Conservation (phyloP, 495 filamentous ascomycete genomes). For the Trichoderma parareesei region DNA sequence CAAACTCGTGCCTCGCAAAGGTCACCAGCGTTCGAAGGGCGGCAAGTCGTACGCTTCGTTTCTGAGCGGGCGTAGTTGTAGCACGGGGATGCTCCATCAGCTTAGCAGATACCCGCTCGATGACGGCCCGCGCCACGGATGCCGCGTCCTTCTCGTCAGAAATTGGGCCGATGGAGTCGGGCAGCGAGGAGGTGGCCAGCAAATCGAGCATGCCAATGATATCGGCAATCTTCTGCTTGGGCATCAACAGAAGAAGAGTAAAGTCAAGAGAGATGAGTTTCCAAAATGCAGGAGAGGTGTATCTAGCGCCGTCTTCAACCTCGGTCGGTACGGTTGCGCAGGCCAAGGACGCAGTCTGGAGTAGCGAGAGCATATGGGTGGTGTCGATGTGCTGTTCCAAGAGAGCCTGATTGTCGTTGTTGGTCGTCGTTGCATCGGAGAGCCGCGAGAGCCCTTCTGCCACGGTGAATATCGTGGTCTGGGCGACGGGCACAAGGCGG, state of each 20-base stretch:
- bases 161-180: conserved; percentile 37
- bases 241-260: conserved; percentile 33
- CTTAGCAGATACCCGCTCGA: conserved; percentile 33
- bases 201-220: conserved; percentile 32
- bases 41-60: conserved; percentile 24
- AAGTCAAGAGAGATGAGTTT: conserved; percentile 38
- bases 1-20: conserved; percentile 32
- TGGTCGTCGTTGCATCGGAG: conserved; percentile 20
- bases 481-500: conserved; percentile 33
- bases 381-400: conserved; percentile 28
- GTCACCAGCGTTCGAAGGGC: conserved; percentile 29
- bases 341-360: conserved; percentile 33
- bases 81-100: conserved; percentile 32
- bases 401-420: conserved; percentile 21
- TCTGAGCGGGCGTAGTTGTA: conserved; percentile 24
- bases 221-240: conserved; percentile 36
- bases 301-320: conserved; percentile 1
- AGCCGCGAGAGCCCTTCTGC: conserved; percentile 23
- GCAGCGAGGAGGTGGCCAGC: conserved; percentile 34
- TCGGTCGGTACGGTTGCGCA: conserved; percentile 21
- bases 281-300: conserved; percentile 30
- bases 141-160: conserved; percentile 20
- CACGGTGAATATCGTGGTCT: conserved; percentile 25
- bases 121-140: conserved; percentile 27
- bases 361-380: conserved; percentile 29